Percentiles rank a stretch among this genome's conserved stretches.
These are phyloP conservation scores for Lactifluus volemus DNA, from an alignment of 768 basidiomycete species.

Conservation along the genomic window DNA sequence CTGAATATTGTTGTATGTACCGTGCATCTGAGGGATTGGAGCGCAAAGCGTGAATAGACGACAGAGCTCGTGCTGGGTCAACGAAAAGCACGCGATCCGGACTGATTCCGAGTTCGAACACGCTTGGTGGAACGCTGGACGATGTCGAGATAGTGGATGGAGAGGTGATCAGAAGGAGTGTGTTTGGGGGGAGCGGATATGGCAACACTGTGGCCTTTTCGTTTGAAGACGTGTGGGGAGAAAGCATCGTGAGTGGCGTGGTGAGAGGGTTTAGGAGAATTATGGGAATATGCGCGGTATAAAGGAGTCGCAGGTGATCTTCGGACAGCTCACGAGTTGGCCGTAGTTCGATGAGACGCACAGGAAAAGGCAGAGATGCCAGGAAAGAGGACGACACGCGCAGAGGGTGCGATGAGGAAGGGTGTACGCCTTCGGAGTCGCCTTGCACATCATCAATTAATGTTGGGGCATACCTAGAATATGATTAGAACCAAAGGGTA, in stretches of 20 bases:
- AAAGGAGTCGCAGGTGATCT: conserved; percentile 18
- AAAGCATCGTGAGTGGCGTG: conserved; percentile 32
- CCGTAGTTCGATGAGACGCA: conserved; percentile 24
- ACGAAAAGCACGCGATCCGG: conserved; percentile 34
- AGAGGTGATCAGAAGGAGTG: conserved; percentile 25
- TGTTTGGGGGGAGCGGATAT: conserved; percentile 23
- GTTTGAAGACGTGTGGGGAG: conserved; percentile 23
- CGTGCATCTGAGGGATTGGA: conserved; percentile 36
- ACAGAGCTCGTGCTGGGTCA: conserved; percentile 52
- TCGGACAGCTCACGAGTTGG: conserved; percentile 5
- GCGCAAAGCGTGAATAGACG: conserved; percentile 42
- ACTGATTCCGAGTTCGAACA: conserved; percentile 2
- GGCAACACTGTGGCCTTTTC: conserved; percentile 17
- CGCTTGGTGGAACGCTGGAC: conserved; percentile 25
- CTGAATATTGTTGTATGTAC: conserved; percentile 57
- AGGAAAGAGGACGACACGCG: conserved; percentile 13
- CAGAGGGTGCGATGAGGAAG: neutral
- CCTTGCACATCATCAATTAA: neutral
- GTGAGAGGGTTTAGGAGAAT: conserved; percentile 54
- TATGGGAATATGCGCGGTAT: conserved; percentile 51
- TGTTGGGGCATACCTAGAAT: neutral
- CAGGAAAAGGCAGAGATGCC: conserved; percentile 9
- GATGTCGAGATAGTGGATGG: conserved; percentile 18
- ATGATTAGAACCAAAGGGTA: neutral
- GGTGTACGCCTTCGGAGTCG: neutral